These are phyloP conservation scores for Daldinia concentrica DNA, from an alignment of 495 filamentous ascomycete genomes.

Conservation along the genomic window DNA sequence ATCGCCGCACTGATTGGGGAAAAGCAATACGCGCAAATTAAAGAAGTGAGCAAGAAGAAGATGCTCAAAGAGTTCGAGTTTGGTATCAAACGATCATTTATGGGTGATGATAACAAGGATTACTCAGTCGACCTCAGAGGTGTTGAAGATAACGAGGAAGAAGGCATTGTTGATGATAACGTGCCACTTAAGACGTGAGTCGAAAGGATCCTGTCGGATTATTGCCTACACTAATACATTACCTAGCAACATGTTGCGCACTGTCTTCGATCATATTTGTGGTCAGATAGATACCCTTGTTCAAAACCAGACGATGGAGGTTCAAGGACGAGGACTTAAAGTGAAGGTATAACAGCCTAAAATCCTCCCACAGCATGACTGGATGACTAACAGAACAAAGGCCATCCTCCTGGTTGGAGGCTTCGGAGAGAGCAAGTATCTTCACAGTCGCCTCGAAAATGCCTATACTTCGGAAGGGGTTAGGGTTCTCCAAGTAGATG, in stretches of 20 bases:
- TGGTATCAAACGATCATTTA: constrained; percentile 2
- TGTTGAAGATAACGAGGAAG: constrained; percentile 7
- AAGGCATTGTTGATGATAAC: not conserved
- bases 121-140: constrained; percentile 1
- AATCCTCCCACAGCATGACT: too few relatives aligned
- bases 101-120: not conserved
- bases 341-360: not conserved
- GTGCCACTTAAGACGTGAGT: not conserved
- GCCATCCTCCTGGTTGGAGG: not conserved
- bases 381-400: not conserved
- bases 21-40: not conserved
- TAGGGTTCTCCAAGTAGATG: not conserved
- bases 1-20: not conserved
- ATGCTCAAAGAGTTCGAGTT: constrained; percentile 4
- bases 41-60: constrained; percentile 6
- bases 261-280: constrained; percentile 8
- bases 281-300: constrained; percentile 1
- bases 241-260: not conserved
- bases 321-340: not conserved
- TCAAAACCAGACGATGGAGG: not conserved
- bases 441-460: not conserved
- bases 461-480: not conserved
- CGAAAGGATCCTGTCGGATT: not conserved
- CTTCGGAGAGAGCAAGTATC: constrained; percentile 8
- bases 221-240: not conserved